Conservation (phyloP, 768 basidiomycete genomes). For the Leccinum disarticulatum region DNA sequence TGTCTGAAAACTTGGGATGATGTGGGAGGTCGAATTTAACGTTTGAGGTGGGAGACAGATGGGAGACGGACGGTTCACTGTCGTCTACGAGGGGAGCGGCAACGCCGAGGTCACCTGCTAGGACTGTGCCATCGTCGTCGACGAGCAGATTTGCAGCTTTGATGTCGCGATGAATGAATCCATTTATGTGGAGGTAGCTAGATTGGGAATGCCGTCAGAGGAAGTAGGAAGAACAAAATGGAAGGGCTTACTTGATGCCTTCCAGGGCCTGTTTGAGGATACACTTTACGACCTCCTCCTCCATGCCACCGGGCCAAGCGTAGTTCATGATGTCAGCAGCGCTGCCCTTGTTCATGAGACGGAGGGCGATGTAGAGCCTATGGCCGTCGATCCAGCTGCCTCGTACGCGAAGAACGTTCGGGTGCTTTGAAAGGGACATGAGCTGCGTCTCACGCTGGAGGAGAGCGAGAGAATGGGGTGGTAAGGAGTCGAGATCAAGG, state of each 20-base stretch:
- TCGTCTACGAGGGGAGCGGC: conserved; percentile 82
- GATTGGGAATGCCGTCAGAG: conserved; percentile 7
- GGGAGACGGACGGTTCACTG: conserved; percentile 38
- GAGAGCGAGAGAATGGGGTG: conserved; percentile 66
- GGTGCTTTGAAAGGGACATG: conserved; percentile 91
- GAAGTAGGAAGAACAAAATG: neutral
- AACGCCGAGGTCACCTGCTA: conserved; percentile 91
- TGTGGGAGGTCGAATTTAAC: conserved; percentile 37
- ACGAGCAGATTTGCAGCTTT: conserved; percentile 94
- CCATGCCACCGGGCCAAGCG: conserved; percentile 85
- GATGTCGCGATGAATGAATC: conserved; percentile 90
- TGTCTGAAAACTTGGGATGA: conserved; percentile 4
- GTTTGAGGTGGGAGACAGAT: conserved; percentile 28
- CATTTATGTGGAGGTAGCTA: conserved; percentile 86
- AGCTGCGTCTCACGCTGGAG: conserved; percentile 84
- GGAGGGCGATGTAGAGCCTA: conserved; percentile 81
- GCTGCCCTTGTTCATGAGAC: conserved; percentile 88
- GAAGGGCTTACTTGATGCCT: conserved; percentile 73
- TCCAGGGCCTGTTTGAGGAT: conserved; percentile 83
- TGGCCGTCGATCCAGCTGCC: conserved; percentile 87
- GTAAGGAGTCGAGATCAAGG: conserved; percentile 79
- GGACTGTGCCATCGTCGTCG: conserved; percentile 86
- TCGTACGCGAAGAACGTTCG: conserved; percentile 89
- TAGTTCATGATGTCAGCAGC: conserved; percentile 84
- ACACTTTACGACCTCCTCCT: conserved; percentile 85